Evolutionary conservation across 2,329 filamentous ascomycete species (phyloP), one percentile per base, ranked within the genome.

Genomic region (Trichophyton rubrum): DNA sequence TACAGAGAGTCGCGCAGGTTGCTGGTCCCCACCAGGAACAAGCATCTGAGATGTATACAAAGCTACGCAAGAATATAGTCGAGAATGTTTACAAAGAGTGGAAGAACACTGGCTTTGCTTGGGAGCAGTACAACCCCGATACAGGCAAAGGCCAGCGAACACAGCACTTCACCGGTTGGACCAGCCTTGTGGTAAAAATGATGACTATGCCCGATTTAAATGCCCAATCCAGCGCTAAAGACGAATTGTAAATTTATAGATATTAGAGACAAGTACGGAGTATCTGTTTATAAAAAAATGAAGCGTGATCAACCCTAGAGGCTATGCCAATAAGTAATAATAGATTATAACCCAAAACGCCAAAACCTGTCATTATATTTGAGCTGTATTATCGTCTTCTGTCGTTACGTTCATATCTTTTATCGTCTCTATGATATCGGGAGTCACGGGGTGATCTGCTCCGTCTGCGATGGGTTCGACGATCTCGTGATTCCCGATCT

Each of bases 141-240:
- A 95, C 89, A 2, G 93, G 93, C 53, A 82, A 83, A 59, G 93
- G 93, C n/a, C 92, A 97, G 78, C 82, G 93, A 47, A 97, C 91
- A 3, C 90, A 96, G 79, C 92, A 97, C 74, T 99, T 99, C 72
- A 96, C 93, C 0, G 93, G 93, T 58, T 99, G 93, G 93, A 99
- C 93, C n/a, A 96, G 90, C 72, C 78, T 97, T 74, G 89, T 97
- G 56, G 91, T 97, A 53, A 96, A 96, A 79, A 89, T 99, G 66
- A 96, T 97, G 90, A 84, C 85, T 55, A 92, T 99, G 89, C 88
- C 90, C 5, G 87, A 95, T 67, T 69, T 89, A 47, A 66, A 67
- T 43, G 64, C 66, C 27, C 58, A 59, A 40, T 65, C 64, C 58
- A 67, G 67, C 47, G 67, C 61, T 9, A 77, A 79, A 65, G 79